phyloP scores from a whole-genome alignment of 345 rosid species.

The Rubroshorea leprosula region DNA sequence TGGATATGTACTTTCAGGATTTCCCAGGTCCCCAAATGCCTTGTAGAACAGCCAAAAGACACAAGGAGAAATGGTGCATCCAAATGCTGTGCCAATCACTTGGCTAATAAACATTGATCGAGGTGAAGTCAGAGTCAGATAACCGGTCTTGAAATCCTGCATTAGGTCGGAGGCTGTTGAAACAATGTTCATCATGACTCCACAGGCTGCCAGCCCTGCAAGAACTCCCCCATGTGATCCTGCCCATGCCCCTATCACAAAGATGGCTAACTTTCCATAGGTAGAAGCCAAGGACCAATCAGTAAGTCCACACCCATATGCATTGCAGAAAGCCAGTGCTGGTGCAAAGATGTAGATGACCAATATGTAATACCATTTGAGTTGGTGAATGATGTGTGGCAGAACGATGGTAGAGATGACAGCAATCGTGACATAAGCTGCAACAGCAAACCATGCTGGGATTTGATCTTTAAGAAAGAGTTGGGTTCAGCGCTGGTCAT shows the following conservation, averaged over 20 bases:
- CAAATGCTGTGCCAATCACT: conserved; percentile 77
- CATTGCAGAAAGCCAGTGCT: conserved; percentile 68
- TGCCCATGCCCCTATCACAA: conserved; percentile 68
- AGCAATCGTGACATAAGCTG: conserved; percentile 52
- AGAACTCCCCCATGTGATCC: conserved; percentile 70
- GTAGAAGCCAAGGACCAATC: conserved; percentile 87
- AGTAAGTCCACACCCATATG: conserved; percentile 82
- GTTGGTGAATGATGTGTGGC: conserved; percentile 55
- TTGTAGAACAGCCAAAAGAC: conserved; percentile 81
- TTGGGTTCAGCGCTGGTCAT: conserved; percentile 54
- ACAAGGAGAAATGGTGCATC: conserved; percentile 67
- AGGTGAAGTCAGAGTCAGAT: conserved; percentile 78
- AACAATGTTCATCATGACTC: conserved; percentile 89
- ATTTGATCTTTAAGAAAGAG: conserved; percentile 75
- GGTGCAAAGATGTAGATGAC: conserved; percentile 67
- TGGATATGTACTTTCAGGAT: conserved; percentile 42
- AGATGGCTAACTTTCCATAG: conserved; percentile 77
- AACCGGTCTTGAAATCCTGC: conserved; percentile 88
- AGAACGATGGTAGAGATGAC: conserved; percentile 39
- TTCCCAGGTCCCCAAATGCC: conserved; percentile 60
- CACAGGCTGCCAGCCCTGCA: conserved; percentile 79
- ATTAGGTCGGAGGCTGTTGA: conserved; percentile 78
- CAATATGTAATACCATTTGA: conserved; percentile 65
- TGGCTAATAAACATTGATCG: conserved; percentile 73
- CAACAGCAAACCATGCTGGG: conserved; percentile 57